These are phyloP conservation scores for Geotrichum histeridarum DNA, from an alignment of 1,139 yeast species.

Conservation along the genomic window DNA sequence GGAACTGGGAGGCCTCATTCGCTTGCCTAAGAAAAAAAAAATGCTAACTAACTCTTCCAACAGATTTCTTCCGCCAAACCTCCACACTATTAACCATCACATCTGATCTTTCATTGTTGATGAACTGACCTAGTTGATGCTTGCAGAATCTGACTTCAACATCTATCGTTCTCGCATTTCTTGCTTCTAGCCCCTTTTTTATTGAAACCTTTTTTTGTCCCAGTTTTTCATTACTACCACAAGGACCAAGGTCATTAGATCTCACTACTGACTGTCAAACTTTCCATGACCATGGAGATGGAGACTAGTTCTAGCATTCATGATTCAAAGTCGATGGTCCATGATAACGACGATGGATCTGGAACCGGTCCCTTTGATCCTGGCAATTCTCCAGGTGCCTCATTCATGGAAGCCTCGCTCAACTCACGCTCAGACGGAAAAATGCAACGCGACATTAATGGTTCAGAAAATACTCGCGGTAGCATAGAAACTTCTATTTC, in stretches of 20 bases:
- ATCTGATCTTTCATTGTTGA: neutral
- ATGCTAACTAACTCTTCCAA: neutral
- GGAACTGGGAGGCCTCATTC: too few relatives aligned
- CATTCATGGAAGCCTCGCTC: conserved; percentile 3
- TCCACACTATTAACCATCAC: neutral
- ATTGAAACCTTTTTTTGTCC: conserved; percentile 3
- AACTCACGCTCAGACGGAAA: conserved; percentile 4
- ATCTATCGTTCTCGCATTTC: neutral
- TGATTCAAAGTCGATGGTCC: conserved; percentile 4
- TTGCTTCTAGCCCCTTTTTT: conserved; percentile 3
- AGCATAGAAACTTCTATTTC: neutral
- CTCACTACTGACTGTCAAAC: neutral
- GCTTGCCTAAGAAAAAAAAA: neutral
- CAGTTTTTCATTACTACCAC: conserved; percentile 5
- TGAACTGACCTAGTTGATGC: neutral
- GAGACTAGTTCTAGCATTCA: conserved; percentile 6
- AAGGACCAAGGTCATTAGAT: neutral
- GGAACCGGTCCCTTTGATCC: neutral
- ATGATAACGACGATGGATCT: neutral
- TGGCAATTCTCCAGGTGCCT: neutral
- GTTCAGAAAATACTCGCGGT: neutral
- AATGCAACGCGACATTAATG: neutral
- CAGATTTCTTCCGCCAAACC: neutral
- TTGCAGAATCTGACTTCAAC: neutral
- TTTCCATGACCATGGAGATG: conserved; percentile 4